A percentile compares a stretch with the other conserved stretches of the same genome.
phyloP scores from a whole-genome alignment of 73 alveolate genomes.

The Paramecium primaurelia region DNA sequence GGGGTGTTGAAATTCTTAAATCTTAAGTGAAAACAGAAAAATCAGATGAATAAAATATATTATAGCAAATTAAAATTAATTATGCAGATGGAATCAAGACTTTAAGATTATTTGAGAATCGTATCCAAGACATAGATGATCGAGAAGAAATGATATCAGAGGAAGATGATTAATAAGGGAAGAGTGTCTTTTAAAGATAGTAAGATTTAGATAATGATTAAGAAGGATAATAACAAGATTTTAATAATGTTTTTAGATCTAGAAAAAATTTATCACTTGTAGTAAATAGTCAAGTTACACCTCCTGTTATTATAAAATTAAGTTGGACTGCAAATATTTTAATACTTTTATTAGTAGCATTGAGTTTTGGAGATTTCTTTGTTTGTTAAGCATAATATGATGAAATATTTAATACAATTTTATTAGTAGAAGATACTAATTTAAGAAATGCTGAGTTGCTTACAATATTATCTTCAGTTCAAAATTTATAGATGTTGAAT shows the following conservation, averaged over 20 bases:
- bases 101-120: constrained; percentile 25
- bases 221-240: background rate
- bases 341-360: background rate
- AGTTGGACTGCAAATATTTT: constrained; percentile 53
- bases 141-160: constrained; percentile 26
- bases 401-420: constrained; percentile 6
- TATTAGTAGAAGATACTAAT: background rate
- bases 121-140: constrained; percentile 29
- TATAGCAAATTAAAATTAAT: background rate
- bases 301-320: background rate
- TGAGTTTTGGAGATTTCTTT: constrained; percentile 52
- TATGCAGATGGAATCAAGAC: constrained; percentile 38
- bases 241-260: constrained; percentile 41
- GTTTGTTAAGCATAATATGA: constrained; percentile 2
- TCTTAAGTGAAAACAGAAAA: background rate
- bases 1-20: background rate
- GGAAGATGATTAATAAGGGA: constrained; percentile 5
- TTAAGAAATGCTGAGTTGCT: constrained; percentile 36
- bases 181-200: constrained; percentile 10
- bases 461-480: background rate
- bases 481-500: constrained; percentile 39
- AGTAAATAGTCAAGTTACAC: constrained; percentile 45
- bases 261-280: constrained; percentile 45
- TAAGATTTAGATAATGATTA: background rate
- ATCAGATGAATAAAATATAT: background rate